Conservation (phyloP, 768 basidiomycete genomes). For the Mycena polygramma region DNA sequence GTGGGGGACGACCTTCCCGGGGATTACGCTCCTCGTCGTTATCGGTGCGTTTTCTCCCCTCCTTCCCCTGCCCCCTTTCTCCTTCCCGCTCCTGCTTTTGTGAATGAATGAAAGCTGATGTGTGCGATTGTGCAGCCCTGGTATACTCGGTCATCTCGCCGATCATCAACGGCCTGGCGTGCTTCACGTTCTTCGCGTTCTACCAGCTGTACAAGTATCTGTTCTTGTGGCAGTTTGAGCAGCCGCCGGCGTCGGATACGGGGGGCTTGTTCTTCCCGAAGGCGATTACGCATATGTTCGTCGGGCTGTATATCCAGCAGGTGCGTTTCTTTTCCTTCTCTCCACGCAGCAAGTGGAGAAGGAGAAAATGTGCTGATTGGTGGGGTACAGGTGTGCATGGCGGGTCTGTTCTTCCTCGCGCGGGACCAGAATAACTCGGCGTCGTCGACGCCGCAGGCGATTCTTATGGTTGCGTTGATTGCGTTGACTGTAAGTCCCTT, state of each 20-base stretch:
- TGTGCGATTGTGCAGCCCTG: slow-evolving; percentile 57
- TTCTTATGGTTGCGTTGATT: slow-evolving; percentile 88
- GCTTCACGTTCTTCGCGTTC: slow-evolving; percentile 85
- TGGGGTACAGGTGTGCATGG: slow-evolving; percentile 68
- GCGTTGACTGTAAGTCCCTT: slow-evolving; percentile 75
- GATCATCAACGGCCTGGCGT: slow-evolving; percentile 92
- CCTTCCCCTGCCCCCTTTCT: not conserved
- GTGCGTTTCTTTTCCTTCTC: slow-evolving; percentile 21
- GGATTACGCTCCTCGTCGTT: slow-evolving; percentile 82
- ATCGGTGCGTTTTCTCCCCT: slow-evolving; percentile 68
- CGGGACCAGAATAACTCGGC: slow-evolving; percentile 64
- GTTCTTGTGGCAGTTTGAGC: slow-evolving; percentile 84
- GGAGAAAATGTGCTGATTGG: not conserved
- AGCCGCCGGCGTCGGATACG: slow-evolving; percentile 78
- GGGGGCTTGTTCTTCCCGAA: slow-evolving; percentile 97
- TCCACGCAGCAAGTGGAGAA: too few species aligned
- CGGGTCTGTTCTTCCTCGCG: slow-evolving; percentile 92
- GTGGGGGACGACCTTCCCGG: slow-evolving; percentile 85
- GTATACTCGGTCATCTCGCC: slow-evolving; percentile 93
- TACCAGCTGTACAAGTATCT: slow-evolving; percentile 90
- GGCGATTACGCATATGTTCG: slow-evolving; percentile 93
- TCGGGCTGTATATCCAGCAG: slow-evolving; percentile 93
- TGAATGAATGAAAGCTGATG: slow-evolving; percentile 12
- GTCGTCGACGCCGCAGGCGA: slow-evolving; percentile 79
- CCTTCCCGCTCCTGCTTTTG: too few species aligned